phyloP scores from a whole-genome alignment of 2,329 filamentous ascomycete species.

The Grosmannia clavigera region DNA sequence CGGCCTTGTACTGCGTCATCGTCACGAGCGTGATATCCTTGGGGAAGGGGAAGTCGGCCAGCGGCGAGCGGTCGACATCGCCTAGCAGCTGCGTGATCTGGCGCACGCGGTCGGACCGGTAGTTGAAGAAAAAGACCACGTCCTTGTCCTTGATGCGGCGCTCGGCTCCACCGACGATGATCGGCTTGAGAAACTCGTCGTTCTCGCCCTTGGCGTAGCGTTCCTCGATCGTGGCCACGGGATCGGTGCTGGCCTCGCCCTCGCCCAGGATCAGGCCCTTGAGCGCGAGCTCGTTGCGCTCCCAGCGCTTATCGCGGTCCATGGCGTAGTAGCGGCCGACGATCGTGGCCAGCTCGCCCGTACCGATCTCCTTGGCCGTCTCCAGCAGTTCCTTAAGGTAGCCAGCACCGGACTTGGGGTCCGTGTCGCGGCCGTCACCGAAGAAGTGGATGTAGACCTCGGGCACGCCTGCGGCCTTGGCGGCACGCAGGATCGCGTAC shows the following conservation, averaged over 20 bases:
- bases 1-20: conserved; percentile 97
- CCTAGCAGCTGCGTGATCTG: conserved; percentile 93
- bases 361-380: conserved; percentile 69
- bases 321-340: conserved; percentile 97
- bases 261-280: conserved; percentile 78
- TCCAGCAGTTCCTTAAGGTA: conserved; percentile 82
- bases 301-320: conserved; percentile 99
- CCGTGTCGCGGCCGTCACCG: conserved; percentile 92
- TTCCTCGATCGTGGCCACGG: conserved; percentile 74
- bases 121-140: conserved; percentile 99
- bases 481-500: conserved; percentile 73
- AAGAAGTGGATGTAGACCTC: conserved; percentile 99
- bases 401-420: conserved; percentile 81
- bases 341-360: conserved; percentile 80
- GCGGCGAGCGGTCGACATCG: conserved; percentile 79
- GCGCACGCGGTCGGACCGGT: conserved; percentile 92
- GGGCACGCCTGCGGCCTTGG: conserved; percentile 76
- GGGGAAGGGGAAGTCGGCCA: conserved; percentile 85
- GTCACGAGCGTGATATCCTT: conserved; percentile 75
- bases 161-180: conserved; percentile 82
- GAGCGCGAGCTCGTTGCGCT: conserved; percentile 78
- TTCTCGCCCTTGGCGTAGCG: conserved; percentile 80
- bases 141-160: conserved; percentile 82
- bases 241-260: conserved; percentile 75
- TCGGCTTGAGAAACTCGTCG: conserved; percentile 97